Base-by-base conservation (phyloP, 495 filamentous ascomycete species). In the Aspergillus bertholletiae region DNA sequence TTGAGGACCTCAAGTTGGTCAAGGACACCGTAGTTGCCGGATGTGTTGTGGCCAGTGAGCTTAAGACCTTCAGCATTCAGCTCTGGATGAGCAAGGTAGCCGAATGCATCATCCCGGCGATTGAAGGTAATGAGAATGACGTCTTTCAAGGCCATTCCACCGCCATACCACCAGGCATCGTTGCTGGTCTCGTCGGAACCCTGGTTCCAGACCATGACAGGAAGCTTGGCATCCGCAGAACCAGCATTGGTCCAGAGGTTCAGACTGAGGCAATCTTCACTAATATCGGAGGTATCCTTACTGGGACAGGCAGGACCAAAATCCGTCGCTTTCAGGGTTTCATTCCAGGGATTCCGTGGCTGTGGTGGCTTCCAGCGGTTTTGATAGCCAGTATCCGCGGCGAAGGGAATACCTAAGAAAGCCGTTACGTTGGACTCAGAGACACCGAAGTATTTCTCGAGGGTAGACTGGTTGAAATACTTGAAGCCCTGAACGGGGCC, bases 81-180 rank as follows among this genome's bases (percentile, higher is more conserved):
- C 22, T 82, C 73, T 7, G 81, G 71, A 49, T 81, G 78, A 2
- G 87, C 84, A 0, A 89, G 74, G 54, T 85, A 89, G 0, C 88
- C 88, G 60, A 80, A 86, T 0, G 83, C 70, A 6, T 85, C 85
- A 13, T 88, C 84, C 13, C 88, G 81, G 55, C 87, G 87, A 61
- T 88, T 90, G 74, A 88, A 84, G 57, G 81, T 84, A 13, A 91
- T 79, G 43, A 88, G 67, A 17, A 90, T 73, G 49, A 89, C 78
- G 54, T 64, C 63, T 49, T 71, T 69, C 44, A 61, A 20, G 2
- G 66, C 64, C 53, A 69, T 56, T 23, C 66, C 66, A 35, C 64
- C 66, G 32, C 66, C 66, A 15, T 67, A 64, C 51, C 55, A 66
- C 59, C 60, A 60, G 21, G 51, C 23, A 20, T 58, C 34, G 20